Evolutionary conservation across 805 yeast species (phyloP), one percentile per base, ranked within the genome.

Genomic region (Sugiyamaella marilandica): DNA sequence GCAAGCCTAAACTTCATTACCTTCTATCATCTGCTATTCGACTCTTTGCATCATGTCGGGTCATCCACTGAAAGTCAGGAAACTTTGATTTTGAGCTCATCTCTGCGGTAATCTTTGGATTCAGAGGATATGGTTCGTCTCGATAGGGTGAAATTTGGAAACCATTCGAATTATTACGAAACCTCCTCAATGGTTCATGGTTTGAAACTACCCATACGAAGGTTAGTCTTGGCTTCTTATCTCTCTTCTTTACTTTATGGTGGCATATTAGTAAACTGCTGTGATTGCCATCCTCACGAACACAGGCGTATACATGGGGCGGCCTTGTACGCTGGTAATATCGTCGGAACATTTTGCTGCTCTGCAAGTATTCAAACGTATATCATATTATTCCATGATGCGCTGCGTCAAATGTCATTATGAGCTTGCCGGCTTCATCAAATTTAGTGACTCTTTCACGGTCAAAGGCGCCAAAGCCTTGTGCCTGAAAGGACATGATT

Each of bases 391-490:
- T 43, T 10, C 64, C 65, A 2, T 51, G 49, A 36, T 51, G 50
- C 2, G 52, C 58, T 37, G 50, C 37, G 10, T 52, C 48, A 41
- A 52, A 52, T 24, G n/a, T n/a, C 31, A 61, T 33, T 9, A 50
- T 41, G 10, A 61, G 32, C 19, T 51, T 47, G 10, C 56, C 58
- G 2, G 54, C 34, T 19, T 50, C 48, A 2, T 51, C 56, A 7
- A 55, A 52, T 7, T 46, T 1, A 58, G 56, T 10, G 58, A 49
- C 21, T 51, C 49, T 24, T 51, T 49, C 10, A 68, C 49, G 1
- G 91, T 83, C 68, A 87, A 85, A 2, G 92, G 92, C 85, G 88
- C 82, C 84, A 83, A 65, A 83, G 81, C 36, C 74, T 67, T 2
- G 68, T 62, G 16, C 77, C 73, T 43, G 78, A 70, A 53, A 83